A percentile compares a stretch with the other conserved stretches of the same genome.
These are phyloP conservation scores for Lactarius sp. DNA, from an alignment of 768 basidiomycete species.

Conservation along the genomic window DNA sequence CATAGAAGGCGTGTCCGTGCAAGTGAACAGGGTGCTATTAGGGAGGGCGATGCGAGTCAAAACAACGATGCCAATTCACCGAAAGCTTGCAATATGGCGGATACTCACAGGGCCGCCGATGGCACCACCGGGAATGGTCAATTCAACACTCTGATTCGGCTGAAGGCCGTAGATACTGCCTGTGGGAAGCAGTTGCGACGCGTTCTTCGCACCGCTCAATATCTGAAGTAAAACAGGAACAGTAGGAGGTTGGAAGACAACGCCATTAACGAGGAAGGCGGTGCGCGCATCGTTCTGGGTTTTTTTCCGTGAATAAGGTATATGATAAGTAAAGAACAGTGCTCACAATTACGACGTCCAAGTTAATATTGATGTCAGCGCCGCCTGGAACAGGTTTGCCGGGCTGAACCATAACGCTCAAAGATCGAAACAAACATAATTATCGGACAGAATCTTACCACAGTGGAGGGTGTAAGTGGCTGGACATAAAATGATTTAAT, in stretches of 20 bases:
- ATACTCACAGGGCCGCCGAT: conserved; percentile 31
- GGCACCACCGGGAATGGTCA: conserved; percentile 43
- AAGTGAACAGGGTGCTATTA: conserved; percentile 22
- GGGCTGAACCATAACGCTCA: conserved; percentile 20
- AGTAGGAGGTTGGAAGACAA: conserved; percentile 38
- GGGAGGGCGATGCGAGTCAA: neutral
- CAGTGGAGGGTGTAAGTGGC: conserved; percentile 21
- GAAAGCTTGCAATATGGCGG: neutral
- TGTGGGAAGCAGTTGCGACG: conserved; percentile 44
- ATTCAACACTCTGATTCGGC: conserved; percentile 43
- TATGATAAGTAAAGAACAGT: neutral
- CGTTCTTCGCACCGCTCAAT: conserved; percentile 46
- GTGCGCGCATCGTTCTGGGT: conserved; percentile 8
- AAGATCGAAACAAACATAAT: neutral
- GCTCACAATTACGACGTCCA: conserved; percentile 24
- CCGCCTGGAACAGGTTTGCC: conserved; percentile 26
- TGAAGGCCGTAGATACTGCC: conserved; percentile 47
- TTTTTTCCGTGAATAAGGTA: neutral
- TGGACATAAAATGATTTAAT: neutral
- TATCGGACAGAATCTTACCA: conserved; percentile 7
- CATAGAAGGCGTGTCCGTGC: conserved; percentile 18
- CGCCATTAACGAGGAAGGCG: conserved; percentile 35
- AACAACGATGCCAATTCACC: too few relatives aligned
- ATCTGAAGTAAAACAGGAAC: conserved; percentile 56
- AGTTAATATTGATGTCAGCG: conserved; percentile 26